These are phyloP conservation scores for Grigorovia transvaalensis DNA, from an alignment of 805 yeast genomes.

Conservation along the genomic window DNA sequence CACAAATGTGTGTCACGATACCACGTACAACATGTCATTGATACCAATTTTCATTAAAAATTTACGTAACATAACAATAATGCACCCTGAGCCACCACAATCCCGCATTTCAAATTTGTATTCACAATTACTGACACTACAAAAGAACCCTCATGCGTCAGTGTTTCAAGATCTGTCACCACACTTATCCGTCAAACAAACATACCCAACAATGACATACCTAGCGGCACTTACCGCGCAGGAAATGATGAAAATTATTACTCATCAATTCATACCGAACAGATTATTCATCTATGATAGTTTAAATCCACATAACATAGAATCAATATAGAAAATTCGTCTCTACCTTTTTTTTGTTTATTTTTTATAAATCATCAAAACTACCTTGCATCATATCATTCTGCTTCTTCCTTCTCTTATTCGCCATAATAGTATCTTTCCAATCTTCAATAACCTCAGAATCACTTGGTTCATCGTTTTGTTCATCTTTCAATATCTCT, in stretches of 20 bases:
- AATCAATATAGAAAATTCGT: neutral
- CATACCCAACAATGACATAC: slow-evolving; percentile 30
- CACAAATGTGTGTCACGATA: neutral
- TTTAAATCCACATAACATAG: neutral
- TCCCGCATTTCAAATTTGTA: neutral
- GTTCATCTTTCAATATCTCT: slow-evolving; percentile 32
- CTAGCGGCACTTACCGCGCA: slow-evolving; percentile 84
- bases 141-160: neutral
- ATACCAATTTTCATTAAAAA: neutral
- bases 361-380: slow-evolving; percentile 47
- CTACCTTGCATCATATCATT: slow-evolving; percentile 39
- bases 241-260: slow-evolving; percentile 65
- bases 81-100: neutral
- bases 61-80: neutral
- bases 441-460: slow-evolving; percentile 57
- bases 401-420: slow-evolving; percentile 45
- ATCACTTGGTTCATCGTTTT: slow-evolving; percentile 29
- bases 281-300: slow-evolving; percentile 71
- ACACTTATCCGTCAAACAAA: neutral
- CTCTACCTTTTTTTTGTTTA: neutral
- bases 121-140: neutral
- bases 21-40: neutral
- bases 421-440: slow-evolving; percentile 68
- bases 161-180: neutral
- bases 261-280: slow-evolving; percentile 71